Base-by-base conservation (phyloP, 73 alveolate genomes). In the Paramecium octaurelia region DNA sequence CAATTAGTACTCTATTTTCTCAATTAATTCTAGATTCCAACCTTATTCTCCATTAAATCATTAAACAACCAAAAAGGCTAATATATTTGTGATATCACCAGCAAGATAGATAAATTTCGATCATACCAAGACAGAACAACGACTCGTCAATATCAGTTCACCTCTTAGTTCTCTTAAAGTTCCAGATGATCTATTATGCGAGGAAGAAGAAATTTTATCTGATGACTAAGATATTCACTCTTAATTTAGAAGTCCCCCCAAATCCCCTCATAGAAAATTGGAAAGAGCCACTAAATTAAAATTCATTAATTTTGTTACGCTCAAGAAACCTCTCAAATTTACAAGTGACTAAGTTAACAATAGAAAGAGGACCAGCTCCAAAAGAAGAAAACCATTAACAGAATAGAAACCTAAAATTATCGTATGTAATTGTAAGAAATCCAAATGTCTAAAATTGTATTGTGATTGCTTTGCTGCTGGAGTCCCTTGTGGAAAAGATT, bases 401-500 rank as follows among this genome's bases (percentile, higher is more conserved):
- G 87, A 73, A 73, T 35, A 73, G 59, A 73, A 73, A 43, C 71
- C 91, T 23, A 88, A 88, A 76, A 59, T 93, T 35, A 95, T 93
- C 2, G 95, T 93, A 7, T 98, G 99, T 88, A 96, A 97, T 77
- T 98, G 99, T 85, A 96, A 97, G 95, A 98, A 98, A 89, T 94
- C 99, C 6, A 96, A 96, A 88, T 98, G 99, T 86, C 93, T 98
- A 71, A 98, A 98, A 93, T 92, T 98, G 42, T 98, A 98, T 93
- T 98, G 99, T 87, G 99, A 98, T 86, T 98, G 99, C 46, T 98
- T 98, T 94, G 99, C 99, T 11, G 95, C 94, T 70, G 99, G 98
- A 24, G 96, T 88, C 84, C 90, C 94, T 43, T 96, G 99, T 86
- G 94, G 94, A 16, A 96, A 96, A 35, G 99, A 96, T 59, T 98